Percentiles rank a stretch among this genome's conserved stretches.
Evolutionary conservation across 2,329 filamentous ascomycete genomes (phyloP).

Genomic region (Fusarium verrucosum): DNA sequence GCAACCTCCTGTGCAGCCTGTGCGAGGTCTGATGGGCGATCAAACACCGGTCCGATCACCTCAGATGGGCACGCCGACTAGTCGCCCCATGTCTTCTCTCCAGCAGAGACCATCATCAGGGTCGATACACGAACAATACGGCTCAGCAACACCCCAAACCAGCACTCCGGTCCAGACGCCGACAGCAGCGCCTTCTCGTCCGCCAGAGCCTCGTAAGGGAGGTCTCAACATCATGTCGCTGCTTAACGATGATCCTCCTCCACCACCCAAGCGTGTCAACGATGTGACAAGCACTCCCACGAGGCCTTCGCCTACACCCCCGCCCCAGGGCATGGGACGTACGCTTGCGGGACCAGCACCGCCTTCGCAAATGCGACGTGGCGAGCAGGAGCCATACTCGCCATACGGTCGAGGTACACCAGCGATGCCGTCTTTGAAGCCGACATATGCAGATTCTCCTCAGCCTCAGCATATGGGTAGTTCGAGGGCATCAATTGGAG

Average conservation of each 20-base stretch:
- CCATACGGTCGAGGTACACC: constrained; percentile 56
- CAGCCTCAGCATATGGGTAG: constrained; percentile 58
- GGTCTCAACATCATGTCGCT: constrained; percentile 71
- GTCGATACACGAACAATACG: constrained; percentile 46
- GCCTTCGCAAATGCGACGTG: constrained; percentile 56
- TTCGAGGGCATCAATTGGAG: constrained; percentile 56
- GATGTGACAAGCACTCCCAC: constrained; percentile 55
- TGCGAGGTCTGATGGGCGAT: constrained; percentile 54
- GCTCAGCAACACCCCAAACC: constrained; percentile 43
- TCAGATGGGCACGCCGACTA: constrained; percentile 50
- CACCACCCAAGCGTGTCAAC: constrained; percentile 61
- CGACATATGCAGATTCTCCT: constrained; percentile 61
- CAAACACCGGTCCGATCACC: constrained; percentile 51
- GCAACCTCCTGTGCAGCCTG: constrained; percentile 52
- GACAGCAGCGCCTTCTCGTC: constrained; percentile 51
- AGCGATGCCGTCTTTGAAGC: constrained; percentile 65
- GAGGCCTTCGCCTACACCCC: constrained; percentile 61
- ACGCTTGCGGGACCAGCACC: constrained; percentile 53
- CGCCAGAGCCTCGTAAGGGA: constrained; percentile 65
- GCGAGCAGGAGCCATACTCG: constrained; percentile 59
- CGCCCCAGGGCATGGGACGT: constrained; percentile 57
- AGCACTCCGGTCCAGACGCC: constrained; percentile 47
- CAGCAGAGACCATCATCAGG: constrained; percentile 49
- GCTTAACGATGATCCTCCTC: constrained; percentile 66
- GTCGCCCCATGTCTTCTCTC: constrained; percentile 52